These are phyloP conservation scores for Pseudocercospora pini-densiflorae DNA, from an alignment of 2,329 filamentous ascomycete species.

Conservation along the genomic window DNA sequence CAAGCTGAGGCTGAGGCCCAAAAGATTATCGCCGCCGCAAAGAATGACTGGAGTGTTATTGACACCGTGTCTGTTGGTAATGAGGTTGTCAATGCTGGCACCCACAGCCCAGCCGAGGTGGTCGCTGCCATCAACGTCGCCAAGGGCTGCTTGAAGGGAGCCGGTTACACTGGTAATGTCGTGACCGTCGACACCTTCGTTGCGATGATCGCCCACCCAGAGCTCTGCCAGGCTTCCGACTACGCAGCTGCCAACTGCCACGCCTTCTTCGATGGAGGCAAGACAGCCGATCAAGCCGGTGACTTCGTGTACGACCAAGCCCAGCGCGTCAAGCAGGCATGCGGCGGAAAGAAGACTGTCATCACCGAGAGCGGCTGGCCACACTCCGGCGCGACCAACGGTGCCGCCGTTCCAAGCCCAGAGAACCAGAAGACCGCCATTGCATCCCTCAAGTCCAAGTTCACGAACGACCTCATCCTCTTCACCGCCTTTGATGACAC, in stretches of 20 bases:
- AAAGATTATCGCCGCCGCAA: constrained; percentile 63
- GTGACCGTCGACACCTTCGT: constrained; percentile 81
- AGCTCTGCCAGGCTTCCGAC: constrained; percentile 74
- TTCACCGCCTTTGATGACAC: constrained; percentile 80
- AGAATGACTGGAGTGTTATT: constrained; percentile 69
- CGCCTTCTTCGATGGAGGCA: constrained; percentile 76
- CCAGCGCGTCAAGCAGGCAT: constrained; percentile 52
- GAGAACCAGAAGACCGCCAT: constrained; percentile 71
- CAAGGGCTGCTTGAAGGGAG: constrained; percentile 60
- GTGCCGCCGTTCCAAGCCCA: constrained; percentile 68
- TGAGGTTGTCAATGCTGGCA: constrained; percentile 72
- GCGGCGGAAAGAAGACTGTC: constrained; percentile 65
- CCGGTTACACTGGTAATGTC: constrained; percentile 73
- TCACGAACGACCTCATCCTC: constrained; percentile 66
- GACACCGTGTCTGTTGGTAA: constrained; percentile 80
- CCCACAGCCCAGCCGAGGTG: constrained; percentile 54
- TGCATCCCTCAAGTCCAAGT: constrained; percentile 64
- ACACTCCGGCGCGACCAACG: constrained; percentile 67
- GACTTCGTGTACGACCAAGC: constrained; percentile 66
- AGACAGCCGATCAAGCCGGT: constrained; percentile 65
- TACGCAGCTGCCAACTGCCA: constrained; percentile 83
- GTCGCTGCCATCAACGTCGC: constrained; percentile 62
- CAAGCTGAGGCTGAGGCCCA: constrained; percentile 62
- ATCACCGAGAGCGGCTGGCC: constrained; percentile 90
- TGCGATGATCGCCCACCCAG: constrained; percentile 70